Base-by-base conservation (phyloP, 768 basidiomycete genomes). In the Macrolepiota dolichaula region DNA sequence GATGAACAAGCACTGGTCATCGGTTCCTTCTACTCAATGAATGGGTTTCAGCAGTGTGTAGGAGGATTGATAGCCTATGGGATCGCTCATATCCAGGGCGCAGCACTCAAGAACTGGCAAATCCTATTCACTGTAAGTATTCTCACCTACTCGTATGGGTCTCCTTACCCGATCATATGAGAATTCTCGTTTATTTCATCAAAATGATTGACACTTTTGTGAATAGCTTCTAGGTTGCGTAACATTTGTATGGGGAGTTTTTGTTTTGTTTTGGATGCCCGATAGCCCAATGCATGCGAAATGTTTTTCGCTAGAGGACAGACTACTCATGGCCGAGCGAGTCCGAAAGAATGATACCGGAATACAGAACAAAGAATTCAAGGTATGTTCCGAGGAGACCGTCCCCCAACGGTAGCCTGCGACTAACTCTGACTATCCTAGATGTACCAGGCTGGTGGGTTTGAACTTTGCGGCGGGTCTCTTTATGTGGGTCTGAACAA, bases 271-370 rank as follows among this genome's bases (percentile, higher is more conserved):
- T 71, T 82, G 80, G 78, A 74, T 84, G 15, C 82, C 82, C 0
- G 79, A 81, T 67, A 77, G 75, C 58, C 79, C 80, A 0, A 78
- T 80, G 66, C 76, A 76, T 24, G 80, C 79, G 6, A 77, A 71
- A 52, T 82, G 81, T 69, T 84, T 76, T 67, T 76, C 78, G 15
- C 71, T 74, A 24, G 76, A 79, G 64, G 79, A 82, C 59, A 75
- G 79, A 60, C 67, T 79, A 3, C 74, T 80, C 22, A 77, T 84
- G 62, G 76, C 80, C 24, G 81, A 83, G 68, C 73, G 81, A 36
- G 78, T 83, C 6, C 69, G 83, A 27, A 78, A 79, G 66, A 83
- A 84, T 62, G 77, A 82, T 51, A 81, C 80, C 24, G 81, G 80
- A 17, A 76, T 83, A 13, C 82, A 83, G 66, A 82, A 83, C 65